Evolutionary conservation across 306 rosid species (phyloP).

Genomic region (Amphicarpaea edgeworthii): DNA sequence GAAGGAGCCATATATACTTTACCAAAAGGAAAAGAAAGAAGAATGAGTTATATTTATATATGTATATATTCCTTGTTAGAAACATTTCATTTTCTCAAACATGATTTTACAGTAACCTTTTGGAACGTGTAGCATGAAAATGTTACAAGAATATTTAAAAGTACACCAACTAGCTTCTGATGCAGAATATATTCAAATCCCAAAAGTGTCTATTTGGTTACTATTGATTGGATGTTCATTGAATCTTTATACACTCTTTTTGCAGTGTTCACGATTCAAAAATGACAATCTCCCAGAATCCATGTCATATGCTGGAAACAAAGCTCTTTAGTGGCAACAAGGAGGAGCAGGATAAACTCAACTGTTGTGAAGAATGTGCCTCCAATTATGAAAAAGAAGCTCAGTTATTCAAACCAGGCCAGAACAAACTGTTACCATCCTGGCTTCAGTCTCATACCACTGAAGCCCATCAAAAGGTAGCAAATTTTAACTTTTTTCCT

Average conservation of each 20-base stretch:
- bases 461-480: constrained; percentile 72
- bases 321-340: constrained; percentile 55
- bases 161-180: background rate
- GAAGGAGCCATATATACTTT: constrained; percentile 39
- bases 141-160: constrained; percentile 11
- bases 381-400: constrained; percentile 81
- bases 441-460: constrained; percentile 88
- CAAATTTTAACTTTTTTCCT: background rate
- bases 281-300: constrained; percentile 52
- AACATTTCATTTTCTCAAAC: constrained; percentile 22
- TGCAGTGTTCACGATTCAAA: constrained; percentile 76
- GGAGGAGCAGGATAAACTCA: constrained; percentile 65
- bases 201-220: background rate
- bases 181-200: background rate
- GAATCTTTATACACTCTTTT: constrained; percentile 46
- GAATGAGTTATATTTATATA: no score
- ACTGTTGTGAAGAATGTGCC: constrained; percentile 78
- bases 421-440: constrained; percentile 75
- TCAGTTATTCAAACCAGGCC: constrained; percentile 66
- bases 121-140: constrained; percentile 27
- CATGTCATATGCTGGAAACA: constrained; percentile 55
- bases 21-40: constrained; percentile 25
- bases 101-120: constrained; percentile 19
- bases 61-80: constrained; percentile 17
- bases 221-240: constrained; percentile 31